Evolutionary conservation across 495 filamentous ascomycete genomes (phyloP).

Genomic region (Podospora conica): DNA sequence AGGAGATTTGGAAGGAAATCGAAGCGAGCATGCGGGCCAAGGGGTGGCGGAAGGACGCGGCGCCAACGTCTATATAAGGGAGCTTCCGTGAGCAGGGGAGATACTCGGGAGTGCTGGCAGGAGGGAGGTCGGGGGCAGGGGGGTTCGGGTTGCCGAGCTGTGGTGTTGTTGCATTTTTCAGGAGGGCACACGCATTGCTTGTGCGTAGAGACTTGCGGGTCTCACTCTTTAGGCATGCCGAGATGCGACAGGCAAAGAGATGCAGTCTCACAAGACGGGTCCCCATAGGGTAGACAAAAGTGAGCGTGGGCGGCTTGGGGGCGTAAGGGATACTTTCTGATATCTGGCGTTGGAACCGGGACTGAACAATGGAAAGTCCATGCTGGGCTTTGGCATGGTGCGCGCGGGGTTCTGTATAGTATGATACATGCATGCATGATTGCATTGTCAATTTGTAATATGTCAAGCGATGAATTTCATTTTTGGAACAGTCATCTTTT

Average conservation of each 20-base stretch:
- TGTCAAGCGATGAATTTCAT: neutral
- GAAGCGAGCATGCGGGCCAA: slow-evolving; percentile 81
- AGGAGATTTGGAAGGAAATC: slow-evolving; percentile 84
- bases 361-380: neutral
- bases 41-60: slow-evolving; percentile 72
- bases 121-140: neutral
- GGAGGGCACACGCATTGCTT: neutral
- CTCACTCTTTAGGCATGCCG: neutral
- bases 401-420: neutral
- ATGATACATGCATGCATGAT: neutral
- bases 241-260: neutral
- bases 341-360: neutral
- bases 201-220: neutral
- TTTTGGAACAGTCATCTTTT: neutral
- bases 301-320: neutral
- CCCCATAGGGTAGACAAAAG: neutral
- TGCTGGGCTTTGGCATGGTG: neutral
- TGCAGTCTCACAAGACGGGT: neutral
- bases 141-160: neutral
- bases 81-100: neutral
- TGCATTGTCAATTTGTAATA: too few relatives aligned
- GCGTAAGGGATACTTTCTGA: neutral
- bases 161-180: neutral
- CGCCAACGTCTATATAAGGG: slow-evolving; percentile 40
- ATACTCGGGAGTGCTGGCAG: neutral